Evolutionary conservation across 768 basidiomycete species (phyloP).

Genomic region (Termitomyces sp.): DNA sequence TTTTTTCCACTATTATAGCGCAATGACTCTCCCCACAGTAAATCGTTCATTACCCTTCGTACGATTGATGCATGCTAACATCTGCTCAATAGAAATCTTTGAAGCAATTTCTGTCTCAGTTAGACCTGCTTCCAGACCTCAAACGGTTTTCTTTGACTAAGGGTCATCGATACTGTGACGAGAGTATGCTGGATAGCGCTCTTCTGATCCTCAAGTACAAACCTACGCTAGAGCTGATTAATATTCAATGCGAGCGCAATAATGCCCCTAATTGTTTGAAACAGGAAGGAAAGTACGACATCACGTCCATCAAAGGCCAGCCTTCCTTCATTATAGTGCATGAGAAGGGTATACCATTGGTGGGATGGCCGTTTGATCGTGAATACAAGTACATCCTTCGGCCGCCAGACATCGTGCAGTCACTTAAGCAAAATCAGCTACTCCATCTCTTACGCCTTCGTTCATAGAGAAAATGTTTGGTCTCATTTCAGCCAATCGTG

Average conservation of each 20-base stretch:
- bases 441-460: not conserved
- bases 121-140: slow-evolving; percentile 32
- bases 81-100: slow-evolving; percentile 30
- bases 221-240: slow-evolving; percentile 33
- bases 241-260: slow-evolving; percentile 43
- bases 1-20: slow-evolving; percentile 48
- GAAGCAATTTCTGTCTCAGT: slow-evolving; percentile 31
- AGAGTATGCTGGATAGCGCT: slow-evolving; percentile 38
- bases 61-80: not conserved
- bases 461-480: not conserved
- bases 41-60: slow-evolving; percentile 10
- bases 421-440: not conserved
- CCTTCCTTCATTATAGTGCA: slow-evolving; percentile 22
- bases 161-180: slow-evolving; percentile 40
- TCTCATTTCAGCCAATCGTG: not conserved
- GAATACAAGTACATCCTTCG: slow-evolving; percentile 19
- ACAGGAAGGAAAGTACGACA: slow-evolving; percentile 39
- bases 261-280: slow-evolving; percentile 42
- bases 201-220: slow-evolving; percentile 28
- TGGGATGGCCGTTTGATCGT: slow-evolving; percentile 34
- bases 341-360: slow-evolving; percentile 37
- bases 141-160: slow-evolving; percentile 43
- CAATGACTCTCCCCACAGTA: slow-evolving; percentile 37
- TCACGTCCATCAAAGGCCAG: slow-evolving; percentile 18
- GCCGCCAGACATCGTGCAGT: not conserved